Base-by-base conservation (phyloP, 768 basidiomycete genomes). In the Kwoniella bestiolae region DNA sequence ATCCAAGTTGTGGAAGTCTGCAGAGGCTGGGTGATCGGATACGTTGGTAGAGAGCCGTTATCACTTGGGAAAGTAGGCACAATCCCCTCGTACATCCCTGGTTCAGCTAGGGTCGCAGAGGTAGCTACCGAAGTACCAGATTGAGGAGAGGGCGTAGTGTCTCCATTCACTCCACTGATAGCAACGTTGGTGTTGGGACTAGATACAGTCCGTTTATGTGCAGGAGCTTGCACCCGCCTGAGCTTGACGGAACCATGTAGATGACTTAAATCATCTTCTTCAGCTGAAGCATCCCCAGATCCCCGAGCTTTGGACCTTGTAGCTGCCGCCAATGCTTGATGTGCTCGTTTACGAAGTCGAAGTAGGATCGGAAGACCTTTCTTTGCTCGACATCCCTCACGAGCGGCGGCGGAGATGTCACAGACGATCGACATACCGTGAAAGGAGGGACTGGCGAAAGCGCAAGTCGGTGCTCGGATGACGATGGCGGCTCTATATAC, bases 231-330 rank as follows among this genome's bases (percentile, higher is more conserved):
- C 0, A 79, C 67, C 29, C 78, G 57, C n/a, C 72, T 64, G 3
- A 79, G 51, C 53, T 70, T 72, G 14, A 63, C 70, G 3, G 59
- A 63, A n/a, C 70, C 69, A 4, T 58, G 44, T 60, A 80, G 47
- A 66, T 80, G 79, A 18, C 65, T 71, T 11, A 80, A 64, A 67
- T 80, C 79, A 41, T 80, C 78, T 34, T 80, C 77, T 44, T 70
- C 71, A 21, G 65, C 14, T 3, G 56, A n/a, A 11, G 16, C 28
- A n/a, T 9, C 46, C 9, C 47, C 55, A 16, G 50, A 38, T 4
- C 32, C 34, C 52, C 58, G 47, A 14, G 32, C 41, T 32, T 56
- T 61, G 18, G 53, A 56, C 57, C 59, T 53, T 6, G 62, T 52
- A 7, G 63, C 74, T 2, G 66, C 62, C 14, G 64, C 31, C 31